Conservation (phyloP, 2,329 filamentous ascomycete genomes). For the Colletotrichum simmondsii region DNA sequence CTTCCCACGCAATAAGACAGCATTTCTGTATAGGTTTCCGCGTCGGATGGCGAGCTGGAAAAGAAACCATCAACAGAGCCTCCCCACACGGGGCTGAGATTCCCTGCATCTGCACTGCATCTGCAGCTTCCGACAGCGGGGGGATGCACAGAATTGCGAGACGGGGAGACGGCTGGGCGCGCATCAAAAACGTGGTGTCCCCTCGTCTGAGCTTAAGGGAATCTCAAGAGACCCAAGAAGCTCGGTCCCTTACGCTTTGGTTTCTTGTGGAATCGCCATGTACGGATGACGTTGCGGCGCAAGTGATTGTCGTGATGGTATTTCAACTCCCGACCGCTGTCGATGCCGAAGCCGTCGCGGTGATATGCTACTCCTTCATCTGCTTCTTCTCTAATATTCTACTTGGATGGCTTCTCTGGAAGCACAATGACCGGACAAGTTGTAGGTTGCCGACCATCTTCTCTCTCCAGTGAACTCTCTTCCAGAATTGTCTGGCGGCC, state of each 20-base stretch:
- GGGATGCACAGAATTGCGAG: neutral
- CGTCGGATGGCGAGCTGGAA: conserved; percentile 19
- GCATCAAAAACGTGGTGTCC: conserved; percentile 21
- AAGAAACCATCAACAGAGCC: neutral
- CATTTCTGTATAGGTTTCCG: neutral
- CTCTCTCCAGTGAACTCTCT: too few species aligned
- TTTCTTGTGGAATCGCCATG: conserved; percentile 19
- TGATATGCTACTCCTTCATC: conserved; percentile 26
- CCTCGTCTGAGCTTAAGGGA: neutral
- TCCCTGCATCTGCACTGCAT: neutral
- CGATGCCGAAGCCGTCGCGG: conserved; percentile 16
- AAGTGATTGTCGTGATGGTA: conserved; percentile 25
- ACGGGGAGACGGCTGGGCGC: neutral
- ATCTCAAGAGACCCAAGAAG: neutral
- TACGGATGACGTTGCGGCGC: conserved; percentile 18
- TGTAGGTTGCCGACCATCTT: conserved; percentile 7
- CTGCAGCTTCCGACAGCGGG: neutral
- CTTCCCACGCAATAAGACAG: conserved; percentile 4
- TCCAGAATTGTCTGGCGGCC: neutral
- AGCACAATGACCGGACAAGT: conserved; percentile 29
- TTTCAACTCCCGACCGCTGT: conserved; percentile 33
- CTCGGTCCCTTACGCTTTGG: neutral
- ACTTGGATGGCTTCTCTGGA: conserved; percentile 30
- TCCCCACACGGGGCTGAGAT: conserved; percentile 21
- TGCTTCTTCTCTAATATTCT: conserved; percentile 25